Conservation (phyloP, 176 grass and related monocot genomes). For the Hyparrhenia diplandra region DNA sequence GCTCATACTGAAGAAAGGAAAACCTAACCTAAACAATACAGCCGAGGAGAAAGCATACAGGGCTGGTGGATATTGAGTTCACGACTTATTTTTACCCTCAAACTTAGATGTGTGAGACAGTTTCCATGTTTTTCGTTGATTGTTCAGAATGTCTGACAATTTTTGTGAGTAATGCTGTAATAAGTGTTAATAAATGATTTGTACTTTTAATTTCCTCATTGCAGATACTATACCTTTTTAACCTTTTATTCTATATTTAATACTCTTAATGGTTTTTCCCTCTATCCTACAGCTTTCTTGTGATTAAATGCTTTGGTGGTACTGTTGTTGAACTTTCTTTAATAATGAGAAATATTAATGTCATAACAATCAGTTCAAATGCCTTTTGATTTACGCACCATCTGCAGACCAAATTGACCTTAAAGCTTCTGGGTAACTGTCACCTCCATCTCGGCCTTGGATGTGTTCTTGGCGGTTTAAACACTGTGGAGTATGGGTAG, state of each 20-base stretch:
- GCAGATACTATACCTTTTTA: background rate
- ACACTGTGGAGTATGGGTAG: too few relatives aligned
- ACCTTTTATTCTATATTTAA: background rate
- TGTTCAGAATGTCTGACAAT: background rate
- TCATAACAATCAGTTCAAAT: background rate
- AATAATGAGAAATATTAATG: background rate
- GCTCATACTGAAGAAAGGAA: background rate
- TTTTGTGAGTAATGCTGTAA: background rate
- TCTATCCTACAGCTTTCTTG: background rate
- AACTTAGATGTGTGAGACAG: background rate
- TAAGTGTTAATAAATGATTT: background rate
- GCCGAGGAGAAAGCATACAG: background rate
- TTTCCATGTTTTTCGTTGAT: background rate
- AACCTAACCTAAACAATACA: background rate
- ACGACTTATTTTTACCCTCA: background rate
- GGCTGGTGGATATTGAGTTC: background rate
- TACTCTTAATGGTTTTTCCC: background rate
- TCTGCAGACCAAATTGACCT: background rate
- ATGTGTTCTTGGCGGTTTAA: too few relatives aligned
- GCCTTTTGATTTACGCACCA: background rate
- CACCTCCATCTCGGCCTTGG: too few relatives aligned
- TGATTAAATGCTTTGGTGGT: background rate
- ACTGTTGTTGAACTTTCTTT: background rate
- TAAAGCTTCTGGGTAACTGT: background rate
- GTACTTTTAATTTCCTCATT: background rate